These are phyloP conservation scores for Macadamia tetraphylla DNA, from an alignment of 164 flowering plant genomes.

Conservation along the genomic window DNA sequence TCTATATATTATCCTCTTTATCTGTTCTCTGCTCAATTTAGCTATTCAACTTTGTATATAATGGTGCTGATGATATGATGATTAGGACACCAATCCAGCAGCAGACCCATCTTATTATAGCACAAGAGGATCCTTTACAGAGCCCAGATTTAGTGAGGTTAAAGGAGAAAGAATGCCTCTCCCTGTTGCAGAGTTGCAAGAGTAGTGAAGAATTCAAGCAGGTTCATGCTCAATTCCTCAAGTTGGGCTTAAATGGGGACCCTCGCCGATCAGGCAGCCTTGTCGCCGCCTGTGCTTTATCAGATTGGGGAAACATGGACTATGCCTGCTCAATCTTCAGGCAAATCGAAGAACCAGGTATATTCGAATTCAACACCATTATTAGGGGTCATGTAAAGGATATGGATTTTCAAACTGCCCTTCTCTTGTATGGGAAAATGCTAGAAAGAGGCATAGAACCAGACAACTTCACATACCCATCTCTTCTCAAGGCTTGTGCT, in stretches of 20 bases:
- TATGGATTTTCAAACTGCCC: conserved; percentile 32
- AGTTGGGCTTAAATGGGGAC: conserved; percentile 40
- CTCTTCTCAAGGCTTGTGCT: conserved; percentile 64
- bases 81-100: no score
- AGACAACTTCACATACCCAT: conserved; percentile 63
- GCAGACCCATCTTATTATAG: no score
- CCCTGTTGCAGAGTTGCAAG: conserved; percentile 55
- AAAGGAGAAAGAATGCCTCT: conserved; percentile 47
- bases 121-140: no score
- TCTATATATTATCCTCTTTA: background rate
- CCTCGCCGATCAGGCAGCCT: conserved; percentile 44
- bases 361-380: conserved; percentile 62
- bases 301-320: conserved; percentile 79
- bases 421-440: conserved; percentile 49
- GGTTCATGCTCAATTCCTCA: conserved; percentile 54
- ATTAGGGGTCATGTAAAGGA: conserved; percentile 61
- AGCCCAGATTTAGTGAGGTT: conserved; percentile 16
- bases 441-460: conserved; percentile 44
- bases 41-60: no score
- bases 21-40: background rate
- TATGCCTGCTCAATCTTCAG: conserved; percentile 71
- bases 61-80: no score
- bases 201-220: conserved; percentile 63
- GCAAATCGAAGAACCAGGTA: conserved; percentile 48
- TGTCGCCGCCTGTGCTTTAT: conserved; percentile 53